Evolutionary conservation across 306 rosid species (phyloP).

Genomic region (Mimosa pudica): DNA sequence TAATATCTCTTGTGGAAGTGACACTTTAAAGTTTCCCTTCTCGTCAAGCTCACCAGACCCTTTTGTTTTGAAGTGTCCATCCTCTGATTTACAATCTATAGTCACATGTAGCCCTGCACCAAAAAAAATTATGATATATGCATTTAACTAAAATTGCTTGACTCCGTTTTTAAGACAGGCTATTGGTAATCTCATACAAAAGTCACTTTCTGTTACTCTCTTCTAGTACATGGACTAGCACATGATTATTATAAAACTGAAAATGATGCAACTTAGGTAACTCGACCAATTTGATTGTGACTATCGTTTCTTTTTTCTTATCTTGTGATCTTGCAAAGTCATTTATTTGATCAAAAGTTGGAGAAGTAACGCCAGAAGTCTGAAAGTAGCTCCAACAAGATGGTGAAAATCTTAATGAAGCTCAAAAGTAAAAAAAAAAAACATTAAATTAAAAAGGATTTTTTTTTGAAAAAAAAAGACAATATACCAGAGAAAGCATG

Average conservation of each 20-base stretch:
- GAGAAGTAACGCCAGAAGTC: neutral
- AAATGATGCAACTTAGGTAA: neutral
- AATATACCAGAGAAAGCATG: constrained; percentile 78
- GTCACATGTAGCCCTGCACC: constrained; percentile 67
- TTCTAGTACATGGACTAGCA: neutral
- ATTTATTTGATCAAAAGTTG: neutral
- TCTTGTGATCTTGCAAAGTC: neutral
- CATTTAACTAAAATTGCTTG: too few species aligned
- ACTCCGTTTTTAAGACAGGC: neutral
- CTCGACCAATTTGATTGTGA: neutral
- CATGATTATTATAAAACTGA: neutral
- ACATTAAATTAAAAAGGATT: neutral
- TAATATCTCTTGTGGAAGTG: constrained; percentile 53
- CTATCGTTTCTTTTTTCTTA: neutral
- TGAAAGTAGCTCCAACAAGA: neutral
- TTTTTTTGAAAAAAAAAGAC: neutral
- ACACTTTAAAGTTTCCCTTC: constrained; percentile 68
- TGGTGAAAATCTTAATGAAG: neutral
- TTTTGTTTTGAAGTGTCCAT: constrained; percentile 63
- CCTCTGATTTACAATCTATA: constrained; percentile 68
- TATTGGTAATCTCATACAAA: neutral
- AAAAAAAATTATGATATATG: neutral
- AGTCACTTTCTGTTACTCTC: neutral
- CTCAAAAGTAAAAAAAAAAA: neutral
- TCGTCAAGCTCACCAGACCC: constrained; percentile 61